Base-by-base conservation (phyloP, 345 rosid genomes). In the Hevea brasiliensis region DNA sequence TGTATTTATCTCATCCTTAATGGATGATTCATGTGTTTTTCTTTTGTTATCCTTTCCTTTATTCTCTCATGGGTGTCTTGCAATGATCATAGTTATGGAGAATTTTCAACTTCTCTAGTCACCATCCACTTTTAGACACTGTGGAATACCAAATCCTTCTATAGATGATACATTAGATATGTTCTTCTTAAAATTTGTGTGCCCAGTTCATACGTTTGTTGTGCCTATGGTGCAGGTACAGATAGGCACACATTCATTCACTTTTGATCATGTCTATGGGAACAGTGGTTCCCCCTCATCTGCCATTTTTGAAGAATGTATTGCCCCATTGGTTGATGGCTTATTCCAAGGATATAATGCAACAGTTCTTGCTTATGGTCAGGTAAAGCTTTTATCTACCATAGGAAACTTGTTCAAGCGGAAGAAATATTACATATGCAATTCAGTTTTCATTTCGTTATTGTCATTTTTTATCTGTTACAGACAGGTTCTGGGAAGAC, bases 401-500 rank as follows among this genome's bases (percentile, higher is more conserved):
- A 6, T 35, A 1, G 44, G 64, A 74, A 70, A 60, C 65, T 14
- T 62, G 63, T 51, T 72, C 50, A 27, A 26, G 15, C 64, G 67
- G 55, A 44, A 18, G 11, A 67, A 67, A 42, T 20, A 24, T 15
- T 42, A 10, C 15, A 21, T 62, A 11, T 35, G 67, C 41, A 23
- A 65, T 63, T 11, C 15, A 27, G 26, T 44, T 65, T 74, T 21
- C 6, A 45, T 47, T 65, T 74, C 57, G 67, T 75, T 63, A 66
- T 45, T 21, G 35, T 80, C 71, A 72, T 41, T 35, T 65, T 72
- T 65, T 50, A 57, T 55, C 27, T 67, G 53, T 75, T 83, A 79
- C 89, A 95, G 96, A 95, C 99, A 8, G 99, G 99, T 75, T 95
- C 99, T 0, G 99, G 99, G 47, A 95, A 95, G 87, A 95, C 99